These are phyloP conservation scores for Naematelia aurantialba DNA, from an alignment of 768 basidiomycete genomes.

Conservation along the genomic window DNA sequence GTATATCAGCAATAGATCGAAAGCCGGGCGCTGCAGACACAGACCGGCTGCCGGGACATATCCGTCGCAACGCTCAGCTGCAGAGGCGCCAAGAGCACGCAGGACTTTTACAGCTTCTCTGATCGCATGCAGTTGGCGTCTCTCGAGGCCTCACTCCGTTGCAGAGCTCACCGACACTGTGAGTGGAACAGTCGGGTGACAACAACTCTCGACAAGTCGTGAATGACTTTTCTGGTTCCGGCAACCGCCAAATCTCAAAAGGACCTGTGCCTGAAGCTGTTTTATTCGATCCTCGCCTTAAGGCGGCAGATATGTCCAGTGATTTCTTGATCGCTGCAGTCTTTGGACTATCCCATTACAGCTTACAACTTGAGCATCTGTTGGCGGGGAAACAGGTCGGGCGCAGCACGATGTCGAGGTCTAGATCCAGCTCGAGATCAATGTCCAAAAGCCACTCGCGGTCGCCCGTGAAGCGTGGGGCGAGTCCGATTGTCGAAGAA, in stretches of 20 bases:
- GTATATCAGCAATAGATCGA: not conserved
- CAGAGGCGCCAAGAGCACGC: no score
- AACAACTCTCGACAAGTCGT: no score
- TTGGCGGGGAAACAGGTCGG: not conserved
- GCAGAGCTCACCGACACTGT: no score
- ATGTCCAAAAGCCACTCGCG: slow-evolving; percentile 5
- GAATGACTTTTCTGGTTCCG: not conserved
- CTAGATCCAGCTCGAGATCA: slow-evolving; percentile 2
- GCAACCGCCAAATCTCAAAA: not conserved
- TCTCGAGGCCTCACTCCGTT: no score
- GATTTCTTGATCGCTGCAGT: not conserved
- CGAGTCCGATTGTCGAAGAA: slow-evolving; percentile 7
- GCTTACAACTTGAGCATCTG: not conserved
- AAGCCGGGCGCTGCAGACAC: not conserved
- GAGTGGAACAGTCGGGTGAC: no score
- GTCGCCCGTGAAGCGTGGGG: slow-evolving; percentile 13
- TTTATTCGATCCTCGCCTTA: no score
- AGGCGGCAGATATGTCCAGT: not conserved
- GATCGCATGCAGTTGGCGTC: no score
- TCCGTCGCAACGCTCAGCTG: no score
- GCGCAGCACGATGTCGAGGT: slow-evolving; percentile 1
- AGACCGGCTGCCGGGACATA: not conserved
- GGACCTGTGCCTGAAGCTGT: no score
- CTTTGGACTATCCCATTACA: not conserved
- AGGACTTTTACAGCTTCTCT: no score